A percentile compares a stretch with the other conserved stretches of the same genome.
phyloP scores from a whole-genome alignment of 345 rosid genomes.

The Theobroma cacao region DNA sequence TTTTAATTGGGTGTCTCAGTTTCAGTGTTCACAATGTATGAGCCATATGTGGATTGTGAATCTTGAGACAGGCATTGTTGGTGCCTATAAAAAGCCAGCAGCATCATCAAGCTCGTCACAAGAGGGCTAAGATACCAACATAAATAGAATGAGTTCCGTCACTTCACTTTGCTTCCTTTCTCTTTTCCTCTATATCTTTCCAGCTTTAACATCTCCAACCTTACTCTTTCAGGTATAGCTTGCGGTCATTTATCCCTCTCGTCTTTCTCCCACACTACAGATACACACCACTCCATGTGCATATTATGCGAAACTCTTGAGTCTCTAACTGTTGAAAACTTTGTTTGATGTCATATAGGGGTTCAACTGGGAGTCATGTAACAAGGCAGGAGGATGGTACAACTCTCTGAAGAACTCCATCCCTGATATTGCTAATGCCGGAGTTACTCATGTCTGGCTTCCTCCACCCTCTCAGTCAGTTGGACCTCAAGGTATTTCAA shows the following conservation, averaged over 20 bases:
- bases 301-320: not conserved
- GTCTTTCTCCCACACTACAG: not conserved
- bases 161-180: slow-evolving; percentile 21
- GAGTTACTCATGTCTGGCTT: slow-evolving; percentile 89
- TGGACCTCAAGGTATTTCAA: slow-evolving; percentile 47
- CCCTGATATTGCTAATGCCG: slow-evolving; percentile 60
- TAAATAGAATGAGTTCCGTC: slow-evolving; percentile 23
- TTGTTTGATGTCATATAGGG: slow-evolving; percentile 38
- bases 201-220: slow-evolving; percentile 40
- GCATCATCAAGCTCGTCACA: not conserved
- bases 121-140: not conserved
- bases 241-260: not conserved
- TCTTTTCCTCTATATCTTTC: slow-evolving; percentile 35
- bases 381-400: slow-evolving; percentile 77
- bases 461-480: slow-evolving; percentile 91
- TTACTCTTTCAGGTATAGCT: slow-evolving; percentile 58
- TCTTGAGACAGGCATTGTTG: slow-evolving; percentile 1
- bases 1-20: not conserved
- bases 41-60: not conserved
- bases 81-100: slow-evolving; percentile 15
- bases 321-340: not conserved
- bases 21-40: not conserved
- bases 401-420: slow-evolving; percentile 53
- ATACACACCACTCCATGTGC: too few relatives aligned
- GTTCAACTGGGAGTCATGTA: slow-evolving; percentile 86